Evolutionary conservation across 2,329 filamentous ascomycete species (phyloP), one percentile per base, ranked within the genome.

Genomic region (Diaporthe humulicola): DNA sequence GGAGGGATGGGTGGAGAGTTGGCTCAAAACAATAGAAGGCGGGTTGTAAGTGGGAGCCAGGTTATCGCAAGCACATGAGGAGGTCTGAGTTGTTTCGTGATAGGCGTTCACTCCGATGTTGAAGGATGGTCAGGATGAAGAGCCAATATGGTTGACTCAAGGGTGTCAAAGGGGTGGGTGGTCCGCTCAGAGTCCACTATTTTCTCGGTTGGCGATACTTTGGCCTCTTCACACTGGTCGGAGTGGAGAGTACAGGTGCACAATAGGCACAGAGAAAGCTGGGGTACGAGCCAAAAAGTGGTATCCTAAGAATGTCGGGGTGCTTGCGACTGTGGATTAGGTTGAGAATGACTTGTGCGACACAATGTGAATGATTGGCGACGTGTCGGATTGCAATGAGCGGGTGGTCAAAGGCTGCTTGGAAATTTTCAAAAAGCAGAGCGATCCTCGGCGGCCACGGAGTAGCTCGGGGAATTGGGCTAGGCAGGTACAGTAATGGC

Each of bases 341-440:
- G 64, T 69, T 54, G 45, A 52, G 48, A 54, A 69, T 69, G 64
- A 69, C 64, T 69, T 69, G 48, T 54, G 64, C 64, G 64, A 69
- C 64, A 50, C 64, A 28, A 40, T 69, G 45, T 40, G 64, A 54
- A 25, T 40, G 48, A 38, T 28, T 69, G 30, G 33, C 64, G 45
- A 40, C 64, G 64, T 67, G 64, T 69, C 48, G 45, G 45, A 19
- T 52, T 52, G 45, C n/a, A 54, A 22, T 12, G n/a, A 54, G 64
- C 33, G 22, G 64, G 64, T 69, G 33, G 33, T 40, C 48, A 54
- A 69, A 69, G 48, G 33, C 48, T 40, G 64, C 64, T 69, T 69
- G 64, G 64, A 69, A 69, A 69, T 69, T 69, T 69, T 69, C 45
- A 45, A 69, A 69, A 54, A 54, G 33, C 45, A 69, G 64, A 69